phyloP scores from a whole-genome alignment of 257 asterid species.

The Solanum pinnatisectum region DNA sequence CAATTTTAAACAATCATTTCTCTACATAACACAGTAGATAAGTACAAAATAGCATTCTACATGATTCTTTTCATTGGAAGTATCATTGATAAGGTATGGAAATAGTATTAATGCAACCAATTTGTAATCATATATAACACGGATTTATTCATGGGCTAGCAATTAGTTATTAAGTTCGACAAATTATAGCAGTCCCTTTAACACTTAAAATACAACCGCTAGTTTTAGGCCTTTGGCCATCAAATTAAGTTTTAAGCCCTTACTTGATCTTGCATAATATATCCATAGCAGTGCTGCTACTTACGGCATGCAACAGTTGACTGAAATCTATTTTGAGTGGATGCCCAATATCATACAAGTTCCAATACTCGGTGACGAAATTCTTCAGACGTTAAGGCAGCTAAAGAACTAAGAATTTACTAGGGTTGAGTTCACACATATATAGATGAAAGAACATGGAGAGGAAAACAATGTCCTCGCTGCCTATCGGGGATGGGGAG shows the following conservation, averaged over 20 bases:
- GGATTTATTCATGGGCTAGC: neutral
- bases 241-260: neutral
- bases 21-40: neutral
- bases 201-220: neutral
- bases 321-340: neutral
- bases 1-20: conserved; percentile 8
- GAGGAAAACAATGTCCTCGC: neutral
- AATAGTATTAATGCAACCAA: neutral
- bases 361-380: neutral
- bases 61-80: neutral
- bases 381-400: neutral
- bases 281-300: neutral
- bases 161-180: neutral
- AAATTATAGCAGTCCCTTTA: neutral
- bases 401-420: neutral
- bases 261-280: neutral
- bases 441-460: neutral
- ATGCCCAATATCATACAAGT: neutral
- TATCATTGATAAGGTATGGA: neutral
- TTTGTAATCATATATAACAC: neutral
- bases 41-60: neutral
- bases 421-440: neutral
- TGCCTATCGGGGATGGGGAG: neutral
- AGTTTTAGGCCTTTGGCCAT: neutral
- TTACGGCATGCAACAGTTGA: neutral